A percentile compares a stretch with the other conserved stretches of the same genome.
Evolutionary conservation across 257 asterid species (phyloP).

Genomic region (Penstemon davidsonii): DNA sequence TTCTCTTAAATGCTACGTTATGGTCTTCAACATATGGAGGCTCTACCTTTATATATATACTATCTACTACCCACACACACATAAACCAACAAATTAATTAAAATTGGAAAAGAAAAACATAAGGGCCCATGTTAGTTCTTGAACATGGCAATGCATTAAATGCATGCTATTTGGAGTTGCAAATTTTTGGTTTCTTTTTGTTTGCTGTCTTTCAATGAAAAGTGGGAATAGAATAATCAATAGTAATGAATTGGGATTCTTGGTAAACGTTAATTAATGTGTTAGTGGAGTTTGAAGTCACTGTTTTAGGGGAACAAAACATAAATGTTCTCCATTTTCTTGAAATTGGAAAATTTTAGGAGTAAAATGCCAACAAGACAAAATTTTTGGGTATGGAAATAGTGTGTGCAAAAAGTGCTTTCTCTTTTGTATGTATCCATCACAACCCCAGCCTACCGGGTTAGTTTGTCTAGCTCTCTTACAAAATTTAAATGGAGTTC

Average conservation of each 20-base stretch:
- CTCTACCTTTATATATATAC: conserved; percentile 25
- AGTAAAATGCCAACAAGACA: conserved; percentile 30
- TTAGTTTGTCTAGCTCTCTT: conserved; percentile 23
- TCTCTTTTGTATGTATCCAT: conserved; percentile 16
- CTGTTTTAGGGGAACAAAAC: conserved; percentile 42
- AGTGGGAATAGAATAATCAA: conserved; percentile 23
- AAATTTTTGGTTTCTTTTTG: not conserved
- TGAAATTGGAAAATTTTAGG: conserved; percentile 31
- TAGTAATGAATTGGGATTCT: conserved; percentile 18
- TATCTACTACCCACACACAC: conserved; percentile 13
- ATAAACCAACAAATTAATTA: conserved; percentile 5
- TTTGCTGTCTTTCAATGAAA: conserved; percentile 14
- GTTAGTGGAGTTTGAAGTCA: conserved; percentile 32
- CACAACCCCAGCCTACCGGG: conserved; percentile 23
- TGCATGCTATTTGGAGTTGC: conserved; percentile 24
- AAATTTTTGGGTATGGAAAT: conserved; percentile 35
- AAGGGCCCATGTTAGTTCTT: conserved; percentile 35
- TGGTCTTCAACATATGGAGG: conserved; percentile 22
- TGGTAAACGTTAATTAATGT: conserved; percentile 10
- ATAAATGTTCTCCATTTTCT: conserved; percentile 40
- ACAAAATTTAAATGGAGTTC: too few species aligned
- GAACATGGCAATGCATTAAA: conserved; percentile 37
- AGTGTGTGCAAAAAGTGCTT: conserved; percentile 21
- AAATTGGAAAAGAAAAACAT: conserved; percentile 8
- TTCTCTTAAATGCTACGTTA: conserved; percentile 25